Evolutionary conservation across 176 grass and related monocot species (phyloP), one percentile per base, ranked within the genome.

Genomic region (Calamus simplicifolius): DNA sequence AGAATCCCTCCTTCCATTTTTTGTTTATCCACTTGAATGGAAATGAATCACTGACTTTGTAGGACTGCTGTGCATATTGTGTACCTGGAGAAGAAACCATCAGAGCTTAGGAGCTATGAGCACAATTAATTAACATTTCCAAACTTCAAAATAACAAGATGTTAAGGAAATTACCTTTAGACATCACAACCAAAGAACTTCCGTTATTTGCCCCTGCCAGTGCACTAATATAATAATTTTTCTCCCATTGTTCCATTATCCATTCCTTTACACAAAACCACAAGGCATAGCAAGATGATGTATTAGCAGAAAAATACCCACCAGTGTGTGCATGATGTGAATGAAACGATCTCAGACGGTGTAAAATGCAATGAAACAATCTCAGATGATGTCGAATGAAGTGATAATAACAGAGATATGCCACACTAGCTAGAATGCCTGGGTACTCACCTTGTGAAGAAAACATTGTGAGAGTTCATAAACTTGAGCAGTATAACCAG

Each of bases 241-340:
- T 95, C 77, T 95, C 90, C 90, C 90, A 95, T 57, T 95, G 85
- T 35, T 95, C 90, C 90, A 95, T 89, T 75, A 95, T 86, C 90
- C 90, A 95, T 75, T 95, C 90, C 90, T 95, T 69, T 27, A 43
- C 56, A 68, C 48, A 10, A 16, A 27, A 58, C 62, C 3, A 31
- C 6, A 23, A 56, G 43, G 23, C 51, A 27, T 18, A 68, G 54
- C 10, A 73, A 27, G 62, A 48, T 25, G 71, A 19, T 49, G 29
- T 43, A 43, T 43, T 43, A 43, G 35, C 35, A 2, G 10, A 43
- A 43, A 43, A 43, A 43, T 43, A 43, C 35, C 12, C 12, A 1
- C 35, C 35, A 43, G 8, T 12, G 2, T 43, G 35, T 43, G 35
- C 35, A 43, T 43, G 35, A 43, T 69, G 27, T 66, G 38, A 73